A percentile compares a stretch with the other conserved stretches of the same genome.
phyloP scores from a whole-genome alignment of 2,329 filamentous ascomycete genomes.

The Ascochyta viciae-villosae region DNA sequence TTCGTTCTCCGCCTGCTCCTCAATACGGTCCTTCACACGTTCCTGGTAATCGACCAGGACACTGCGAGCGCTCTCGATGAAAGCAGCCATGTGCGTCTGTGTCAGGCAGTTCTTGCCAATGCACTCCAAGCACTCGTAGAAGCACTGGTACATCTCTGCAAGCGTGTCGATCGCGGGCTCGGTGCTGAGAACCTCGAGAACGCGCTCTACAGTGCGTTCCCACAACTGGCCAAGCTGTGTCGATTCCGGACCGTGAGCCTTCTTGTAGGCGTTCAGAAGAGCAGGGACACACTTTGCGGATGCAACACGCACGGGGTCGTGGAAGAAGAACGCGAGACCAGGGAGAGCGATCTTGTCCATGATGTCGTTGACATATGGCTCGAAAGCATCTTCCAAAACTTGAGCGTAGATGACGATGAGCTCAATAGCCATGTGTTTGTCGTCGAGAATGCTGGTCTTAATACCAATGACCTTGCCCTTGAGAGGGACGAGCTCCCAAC shows the following conservation, averaged over 20 bases:
- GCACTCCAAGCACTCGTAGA: conserved; percentile 97
- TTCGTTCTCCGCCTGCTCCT: conserved; percentile 82
- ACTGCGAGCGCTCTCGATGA: conserved; percentile 84
- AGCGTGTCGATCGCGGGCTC: conserved; percentile 96
- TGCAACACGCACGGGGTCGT: conserved; percentile 93
- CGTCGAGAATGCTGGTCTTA: conserved; percentile 93
- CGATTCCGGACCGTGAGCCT: conserved; percentile 82
- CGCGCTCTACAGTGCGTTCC: conserved; percentile 84
- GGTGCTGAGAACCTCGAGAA: conserved; percentile 89
- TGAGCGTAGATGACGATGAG: conserved; percentile 96
- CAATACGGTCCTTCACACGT: conserved; percentile 81
- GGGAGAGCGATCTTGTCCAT: conserved; percentile 97
- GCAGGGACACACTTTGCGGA: conserved; percentile 95
- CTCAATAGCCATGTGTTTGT: conserved; percentile 99
- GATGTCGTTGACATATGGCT: conserved; percentile 87
- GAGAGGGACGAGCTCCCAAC: conserved; percentile 95
- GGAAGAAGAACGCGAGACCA: conserved; percentile 97
- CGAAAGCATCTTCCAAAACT: conserved; percentile 90
- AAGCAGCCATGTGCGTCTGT: conserved; percentile 79
- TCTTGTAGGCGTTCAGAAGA: conserved; percentile 92
- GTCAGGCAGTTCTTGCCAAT: conserved; percentile 85
- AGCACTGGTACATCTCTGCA: conserved; percentile 99
- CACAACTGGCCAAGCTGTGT: conserved; percentile 82
- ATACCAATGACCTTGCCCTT: conserved; percentile 99
- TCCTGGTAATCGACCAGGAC: conserved; percentile 92